Conservation (phyloP, 805 yeast species). For the Debaryomyces tyrocola region DNA sequence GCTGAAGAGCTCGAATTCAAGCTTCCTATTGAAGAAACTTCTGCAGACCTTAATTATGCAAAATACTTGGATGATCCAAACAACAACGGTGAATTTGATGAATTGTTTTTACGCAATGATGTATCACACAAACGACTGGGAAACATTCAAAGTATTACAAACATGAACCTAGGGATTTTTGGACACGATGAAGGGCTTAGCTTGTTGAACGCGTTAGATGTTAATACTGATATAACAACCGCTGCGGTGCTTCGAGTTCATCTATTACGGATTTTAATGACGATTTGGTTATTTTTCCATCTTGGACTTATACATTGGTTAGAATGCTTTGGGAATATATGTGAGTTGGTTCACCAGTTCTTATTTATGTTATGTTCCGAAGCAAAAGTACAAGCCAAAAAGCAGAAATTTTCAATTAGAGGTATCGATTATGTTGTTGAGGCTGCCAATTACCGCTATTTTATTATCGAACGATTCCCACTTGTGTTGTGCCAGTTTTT, state of each 20-base stretch:
- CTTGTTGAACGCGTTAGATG: constrained; percentile 13
- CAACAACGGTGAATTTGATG: background rate
- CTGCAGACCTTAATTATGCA: background rate
- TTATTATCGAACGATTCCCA: constrained; percentile 7
- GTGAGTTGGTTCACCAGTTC: constrained; percentile 3
- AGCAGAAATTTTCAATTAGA: constrained; percentile 2
- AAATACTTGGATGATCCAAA: background rate
- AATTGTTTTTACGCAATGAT: background rate
- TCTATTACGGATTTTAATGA: constrained; percentile 13
- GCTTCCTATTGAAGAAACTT: background rate
- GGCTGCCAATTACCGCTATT: constrained; percentile 3
- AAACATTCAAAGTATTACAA: background rate
- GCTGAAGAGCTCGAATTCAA: background rate
- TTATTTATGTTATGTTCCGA: constrained; percentile 6
- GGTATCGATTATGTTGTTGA: constrained; percentile 3
- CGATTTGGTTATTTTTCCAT: constrained; percentile 4
- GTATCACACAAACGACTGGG: background rate
- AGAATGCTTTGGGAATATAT: background rate
- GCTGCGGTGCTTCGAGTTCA: constrained; percentile 17
- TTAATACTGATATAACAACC: constrained; percentile 15
- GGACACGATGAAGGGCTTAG: constrained; percentile 3
- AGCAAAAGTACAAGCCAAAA: constrained; percentile 5
- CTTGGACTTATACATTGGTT: background rate
- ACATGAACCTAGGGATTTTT: background rate
- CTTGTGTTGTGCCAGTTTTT: constrained; percentile 7